These are phyloP conservation scores for Apiospora hydei DNA, from an alignment of 2,329 filamentous ascomycete species.

Conservation along the genomic window DNA sequence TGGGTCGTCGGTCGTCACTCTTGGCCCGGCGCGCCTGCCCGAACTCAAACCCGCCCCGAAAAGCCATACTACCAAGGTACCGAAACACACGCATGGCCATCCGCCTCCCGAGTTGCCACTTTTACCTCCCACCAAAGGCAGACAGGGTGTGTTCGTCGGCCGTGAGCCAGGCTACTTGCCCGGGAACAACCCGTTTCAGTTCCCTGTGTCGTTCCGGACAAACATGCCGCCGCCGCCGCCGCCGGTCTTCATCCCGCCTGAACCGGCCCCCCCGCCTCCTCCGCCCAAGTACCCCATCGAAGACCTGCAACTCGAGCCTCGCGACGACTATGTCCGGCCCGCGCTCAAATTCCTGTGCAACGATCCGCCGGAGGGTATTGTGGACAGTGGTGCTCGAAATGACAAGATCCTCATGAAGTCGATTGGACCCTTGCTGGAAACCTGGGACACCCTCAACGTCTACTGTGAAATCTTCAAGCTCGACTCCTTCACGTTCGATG, in stretches of 20 bases:
- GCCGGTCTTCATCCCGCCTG: constrained; percentile 50
- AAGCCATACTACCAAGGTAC: constrained; percentile 62
- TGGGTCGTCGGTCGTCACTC: constrained; percentile 40
- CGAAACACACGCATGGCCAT: constrained; percentile 57
- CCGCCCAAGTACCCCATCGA: constrained; percentile 95
- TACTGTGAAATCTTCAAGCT: constrained; percentile 94
- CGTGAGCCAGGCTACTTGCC: constrained; percentile 48
- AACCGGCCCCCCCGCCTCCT: constrained; percentile 72
- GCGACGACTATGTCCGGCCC: constrained; percentile 72
- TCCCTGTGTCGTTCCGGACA: constrained; percentile 52
- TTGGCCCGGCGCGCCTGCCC: constrained; percentile 66
- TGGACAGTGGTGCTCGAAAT: constrained; percentile 54
- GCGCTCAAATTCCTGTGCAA: constrained; percentile 78
- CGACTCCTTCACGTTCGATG: constrained; percentile 97
- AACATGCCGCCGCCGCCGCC: constrained; percentile 52
- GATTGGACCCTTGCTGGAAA: constrained; percentile 85
- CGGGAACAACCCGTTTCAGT: constrained; percentile 56
- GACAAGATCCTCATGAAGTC: constrained; percentile 80
- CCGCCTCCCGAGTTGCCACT: constrained; percentile 48
- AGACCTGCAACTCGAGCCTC: constrained; percentile 81
- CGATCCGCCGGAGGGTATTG: constrained; percentile 62
- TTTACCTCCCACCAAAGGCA: constrained; percentile 45
- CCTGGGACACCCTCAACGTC: constrained; percentile 98
- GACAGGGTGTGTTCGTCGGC: constrained; percentile 45
- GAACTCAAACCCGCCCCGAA: constrained; percentile 79